phyloP scores from a whole-genome alignment of 805 yeast species.

The Wickerhamiella lipophila region DNA sequence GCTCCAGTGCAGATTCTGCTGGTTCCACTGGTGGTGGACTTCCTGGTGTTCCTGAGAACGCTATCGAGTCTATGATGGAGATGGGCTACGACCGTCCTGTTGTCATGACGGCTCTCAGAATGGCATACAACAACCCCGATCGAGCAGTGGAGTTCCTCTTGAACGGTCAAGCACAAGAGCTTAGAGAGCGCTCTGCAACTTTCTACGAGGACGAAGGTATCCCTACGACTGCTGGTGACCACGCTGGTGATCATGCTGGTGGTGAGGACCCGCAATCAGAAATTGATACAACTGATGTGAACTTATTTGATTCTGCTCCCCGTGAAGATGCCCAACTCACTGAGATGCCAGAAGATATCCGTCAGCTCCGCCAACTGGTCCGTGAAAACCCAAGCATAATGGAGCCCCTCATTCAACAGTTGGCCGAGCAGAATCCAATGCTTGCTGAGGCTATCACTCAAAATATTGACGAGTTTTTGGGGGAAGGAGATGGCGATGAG shows the following conservation, averaged over 20 bases:
- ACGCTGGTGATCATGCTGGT: conserved; percentile 10
- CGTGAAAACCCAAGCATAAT: conserved; percentile 80
- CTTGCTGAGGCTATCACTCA: conserved; percentile 52
- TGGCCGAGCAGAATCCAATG: conserved; percentile 74
- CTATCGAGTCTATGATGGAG: conserved; percentile 73
- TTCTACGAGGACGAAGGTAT: conserved; percentile 1
- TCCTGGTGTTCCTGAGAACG: conserved; percentile 43
- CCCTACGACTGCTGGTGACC: too few relatives aligned
- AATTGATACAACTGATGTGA: conserved; percentile 26
- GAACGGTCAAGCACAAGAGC: conserved; percentile 41
- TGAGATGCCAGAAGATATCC: conserved; percentile 32
- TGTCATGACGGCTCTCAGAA: conserved; percentile 81
- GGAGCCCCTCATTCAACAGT: conserved; percentile 68
- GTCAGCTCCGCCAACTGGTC: conserved; percentile 60
- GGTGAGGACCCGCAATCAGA: neutral
- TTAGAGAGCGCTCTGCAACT: neutral
- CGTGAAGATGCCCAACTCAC: conserved; percentile 1
- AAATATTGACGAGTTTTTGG: conserved; percentile 19
- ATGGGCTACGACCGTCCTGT: conserved; percentile 89
- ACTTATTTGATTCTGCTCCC: conserved; percentile 26
- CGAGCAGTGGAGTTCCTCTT: conserved; percentile 92
- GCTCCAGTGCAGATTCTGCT: conserved; percentile 26
- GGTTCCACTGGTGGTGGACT: conserved; percentile 18
- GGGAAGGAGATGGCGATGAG: conserved; percentile 27
- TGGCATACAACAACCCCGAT: conserved; percentile 95